Percentiles rank a stretch among this genome's conserved stretches.
phyloP scores from a whole-genome alignment of 345 rosid genomes.

The Tarenaya hassleriana region DNA sequence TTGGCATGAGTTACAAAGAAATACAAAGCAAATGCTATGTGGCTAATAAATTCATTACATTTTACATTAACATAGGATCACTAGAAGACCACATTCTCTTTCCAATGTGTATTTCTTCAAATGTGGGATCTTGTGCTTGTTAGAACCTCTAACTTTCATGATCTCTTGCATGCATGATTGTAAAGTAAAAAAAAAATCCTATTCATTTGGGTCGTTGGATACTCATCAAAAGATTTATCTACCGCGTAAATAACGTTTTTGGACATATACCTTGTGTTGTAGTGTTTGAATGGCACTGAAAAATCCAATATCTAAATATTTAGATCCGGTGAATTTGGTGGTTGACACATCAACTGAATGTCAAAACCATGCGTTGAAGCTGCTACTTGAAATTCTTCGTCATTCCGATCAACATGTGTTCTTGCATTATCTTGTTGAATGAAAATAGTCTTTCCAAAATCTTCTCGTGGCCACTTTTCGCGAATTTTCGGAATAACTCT shows the following conservation, averaged over 20 bases:
- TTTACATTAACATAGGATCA: not conserved
- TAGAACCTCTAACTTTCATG: not conserved
- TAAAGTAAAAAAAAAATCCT: not conserved
- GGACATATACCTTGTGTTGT: too few species aligned
- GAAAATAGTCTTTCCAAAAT: not conserved
- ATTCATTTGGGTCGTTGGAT: not conserved
- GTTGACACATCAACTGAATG: too few species aligned
- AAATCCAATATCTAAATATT: too few species aligned
- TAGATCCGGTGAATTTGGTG: too few species aligned
- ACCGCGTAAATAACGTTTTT: not conserved
- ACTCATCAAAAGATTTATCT: not conserved
- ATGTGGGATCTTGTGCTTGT: not conserved
- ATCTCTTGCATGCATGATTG: constrained; percentile 7
- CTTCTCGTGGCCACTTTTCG: constrained; percentile 2
- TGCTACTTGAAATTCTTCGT: not conserved
- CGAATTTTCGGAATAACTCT: not conserved
- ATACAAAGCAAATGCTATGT: too few species aligned
- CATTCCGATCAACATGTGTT: too few species aligned
- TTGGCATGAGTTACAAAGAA: too few species aligned
- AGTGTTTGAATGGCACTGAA: too few species aligned
- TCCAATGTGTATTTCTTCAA: constrained; percentile 3
- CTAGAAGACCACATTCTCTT: not conserved
- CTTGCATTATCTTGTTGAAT: constrained; percentile 1
- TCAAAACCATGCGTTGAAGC: not conserved
- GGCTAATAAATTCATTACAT: not conserved